Conservation (phyloP, 345 rosid species). For the Eucalyptus pauciflora region DNA sequence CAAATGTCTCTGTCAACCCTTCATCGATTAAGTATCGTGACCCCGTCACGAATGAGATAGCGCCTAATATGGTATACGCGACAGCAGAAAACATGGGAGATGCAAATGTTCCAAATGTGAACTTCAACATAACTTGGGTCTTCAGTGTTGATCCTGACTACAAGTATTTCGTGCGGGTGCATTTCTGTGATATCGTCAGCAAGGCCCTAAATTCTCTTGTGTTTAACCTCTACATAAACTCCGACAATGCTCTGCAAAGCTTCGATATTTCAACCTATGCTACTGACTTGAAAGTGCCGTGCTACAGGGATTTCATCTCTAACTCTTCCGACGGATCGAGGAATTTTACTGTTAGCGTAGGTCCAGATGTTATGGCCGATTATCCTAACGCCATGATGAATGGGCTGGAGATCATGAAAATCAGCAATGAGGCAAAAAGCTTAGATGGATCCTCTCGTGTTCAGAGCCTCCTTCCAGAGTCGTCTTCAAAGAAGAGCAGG, state of each 20-base stretch:
- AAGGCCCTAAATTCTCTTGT: conserved; percentile 58
- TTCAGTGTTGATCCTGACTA: conserved; percentile 53
- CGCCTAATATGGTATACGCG: conserved; percentile 89
- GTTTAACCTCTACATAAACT: conserved; percentile 76
- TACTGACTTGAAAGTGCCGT: conserved; percentile 43
- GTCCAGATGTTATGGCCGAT: conserved; percentile 63
- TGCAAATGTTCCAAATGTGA: conserved; percentile 51
- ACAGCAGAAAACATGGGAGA: conserved; percentile 85
- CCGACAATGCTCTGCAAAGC: conserved; percentile 54
- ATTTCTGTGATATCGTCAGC: conserved; percentile 86
- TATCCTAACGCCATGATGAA: conserved; percentile 58
- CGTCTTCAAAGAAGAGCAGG: conserved; percentile 24
- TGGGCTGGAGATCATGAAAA: conserved; percentile 86
- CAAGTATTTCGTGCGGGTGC: conserved; percentile 78
- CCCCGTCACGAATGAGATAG: conserved; percentile 45
- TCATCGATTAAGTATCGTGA: conserved; percentile 41
- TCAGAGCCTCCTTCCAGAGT: conserved; percentile 38
- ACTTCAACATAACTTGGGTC: conserved; percentile 93
- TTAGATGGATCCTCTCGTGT: conserved; percentile 60
- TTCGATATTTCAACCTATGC: conserved; percentile 61
- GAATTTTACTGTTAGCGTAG: conserved; percentile 71
- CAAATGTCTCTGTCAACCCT: conserved; percentile 56
- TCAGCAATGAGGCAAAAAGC: conserved; percentile 71
- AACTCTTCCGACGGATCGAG: conserved; percentile 43
- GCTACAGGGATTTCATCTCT: conserved; percentile 68